Base-by-base conservation (phyloP, 148 eudicot genomes). In the Vaccinium vitisidaea region DNA sequence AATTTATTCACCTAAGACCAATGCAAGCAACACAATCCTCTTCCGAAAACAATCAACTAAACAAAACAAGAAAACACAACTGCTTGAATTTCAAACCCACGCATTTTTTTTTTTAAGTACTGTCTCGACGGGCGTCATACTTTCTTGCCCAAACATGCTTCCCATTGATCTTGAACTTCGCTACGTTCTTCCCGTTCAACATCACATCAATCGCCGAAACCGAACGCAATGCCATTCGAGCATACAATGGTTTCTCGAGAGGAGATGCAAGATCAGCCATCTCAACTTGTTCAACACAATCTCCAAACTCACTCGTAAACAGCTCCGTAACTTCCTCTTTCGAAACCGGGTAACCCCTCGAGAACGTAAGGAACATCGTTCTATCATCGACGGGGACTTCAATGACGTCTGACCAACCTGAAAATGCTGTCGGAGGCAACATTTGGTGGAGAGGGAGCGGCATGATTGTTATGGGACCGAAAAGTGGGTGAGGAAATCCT, bases 131-230 rank as follows among this genome's bases (percentile, higher is more conserved):
- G 5, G 63, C 85, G 23, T 61, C 85, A 55, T 54, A 90, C 79
- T 90, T 90, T 15, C 88, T 83, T 0, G 87, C 92, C 92, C 92
- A 90, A 6, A 90, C 83, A 86, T 86, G 86, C 52, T 87, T 90
- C 9, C 86, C 90, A 75, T 75, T 89, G 46, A 90, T 87, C 43
- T 54, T 79, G 54, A 89, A 87, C 59, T 84, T 90, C 1, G 84
- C 84, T 2, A 70, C 65, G 19, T 15, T 32, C 0, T 39, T 77
- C 23, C 84, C 85, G 3, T 46, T 30, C 54, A 89, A 75, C 1
- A 90, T 81, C 0, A 23, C 15, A 76, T 90, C 91, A 0, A 89
- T 27, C 0, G 48, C 82, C 76, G 73, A 61, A 65, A 87, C 86
- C 65, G 18, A 13, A 59, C 75, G 85, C 58, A 89, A 61, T 8